Percentiles rank a stretch among this genome's conserved stretches.
These are phyloP conservation scores for Cinnamomum micranthum DNA, from an alignment of 164 flowering plant genomes.

Conservation along the genomic window DNA sequence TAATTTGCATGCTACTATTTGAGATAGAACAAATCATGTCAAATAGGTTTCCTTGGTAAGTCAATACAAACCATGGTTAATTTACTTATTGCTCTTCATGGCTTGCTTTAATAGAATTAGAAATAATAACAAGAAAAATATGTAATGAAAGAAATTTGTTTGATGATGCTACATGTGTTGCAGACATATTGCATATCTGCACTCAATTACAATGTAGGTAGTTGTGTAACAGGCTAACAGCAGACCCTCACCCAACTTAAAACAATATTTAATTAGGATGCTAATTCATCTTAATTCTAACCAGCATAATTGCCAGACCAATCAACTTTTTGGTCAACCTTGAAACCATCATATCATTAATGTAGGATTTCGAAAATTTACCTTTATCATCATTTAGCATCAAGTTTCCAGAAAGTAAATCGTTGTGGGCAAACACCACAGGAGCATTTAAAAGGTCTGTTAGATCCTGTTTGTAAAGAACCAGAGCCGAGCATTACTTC, in stretches of 20 bases:
- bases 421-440: slow-evolving; percentile 91
- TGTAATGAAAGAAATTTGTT: too few species aligned
- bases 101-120: too few species aligned
- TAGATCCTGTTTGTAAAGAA: slow-evolving; percentile 57
- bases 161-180: too few species aligned
- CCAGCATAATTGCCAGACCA: neutral
- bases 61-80: neutral
- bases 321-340: neutral
- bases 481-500: neutral
- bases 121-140: too few species aligned
- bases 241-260: neutral
- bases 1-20: too few species aligned
- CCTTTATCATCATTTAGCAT: slow-evolving; percentile 92
- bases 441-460: slow-evolving; percentile 69
- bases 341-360: neutral
- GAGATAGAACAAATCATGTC: neutral
- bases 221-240: too few species aligned
- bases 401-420: slow-evolving; percentile 88
- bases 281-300: neutral
- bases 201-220: too few species aligned
- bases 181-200: too few species aligned
- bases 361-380: slow-evolving; percentile 14
- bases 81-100: neutral
- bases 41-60: neutral
- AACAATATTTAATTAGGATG: neutral